Percentiles rank a stretch among this genome's conserved stretches.
phyloP scores from a whole-genome alignment of 2,329 filamentous ascomycete species.

The Colletotrichum melonis region DNA sequence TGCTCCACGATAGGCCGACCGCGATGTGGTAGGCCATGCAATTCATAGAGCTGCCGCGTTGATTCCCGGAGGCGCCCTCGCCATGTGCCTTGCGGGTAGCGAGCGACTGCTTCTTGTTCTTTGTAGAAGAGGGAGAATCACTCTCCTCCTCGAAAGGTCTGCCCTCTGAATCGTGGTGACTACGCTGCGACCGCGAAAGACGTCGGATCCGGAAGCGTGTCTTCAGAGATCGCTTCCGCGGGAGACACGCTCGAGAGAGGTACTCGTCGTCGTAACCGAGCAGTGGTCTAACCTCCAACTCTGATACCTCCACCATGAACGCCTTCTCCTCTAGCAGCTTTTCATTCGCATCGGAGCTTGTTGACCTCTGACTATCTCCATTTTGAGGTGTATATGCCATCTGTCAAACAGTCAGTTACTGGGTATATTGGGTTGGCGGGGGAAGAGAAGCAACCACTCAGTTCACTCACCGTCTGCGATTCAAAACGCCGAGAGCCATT shows the following conservation, averaged over 20 bases:
- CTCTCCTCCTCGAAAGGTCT: not conserved
- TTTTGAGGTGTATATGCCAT: not conserved
- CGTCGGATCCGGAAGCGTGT: not conserved
- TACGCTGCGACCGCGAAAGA: not conserved
- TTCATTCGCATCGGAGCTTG: not conserved
- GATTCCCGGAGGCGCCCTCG: not conserved
- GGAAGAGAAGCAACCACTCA: not conserved
- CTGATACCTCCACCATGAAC: not conserved
- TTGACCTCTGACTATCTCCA: not conserved
- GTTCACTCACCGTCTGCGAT: not conserved
- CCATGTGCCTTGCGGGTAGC: not conserved
- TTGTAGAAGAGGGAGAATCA: not conserved
- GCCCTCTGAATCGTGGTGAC: not conserved
- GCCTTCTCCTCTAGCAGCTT: not conserved
- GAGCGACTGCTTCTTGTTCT: not conserved
- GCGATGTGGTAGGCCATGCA: not conserved
- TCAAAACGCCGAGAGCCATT: not conserved
- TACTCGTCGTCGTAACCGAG: not conserved
- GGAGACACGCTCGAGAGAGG: not conserved
- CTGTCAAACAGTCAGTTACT: not conserved
- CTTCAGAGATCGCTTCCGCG: not conserved
- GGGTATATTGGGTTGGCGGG: not conserved
- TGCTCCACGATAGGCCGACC: conserved; percentile 3
- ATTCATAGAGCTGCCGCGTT: not conserved
- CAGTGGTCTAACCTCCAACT: not conserved